A percentile compares a stretch with the other conserved stretches of the same genome.
Evolutionary conservation across 257 asterid species (phyloP).

Genomic region (Solanum habrochaites): DNA sequence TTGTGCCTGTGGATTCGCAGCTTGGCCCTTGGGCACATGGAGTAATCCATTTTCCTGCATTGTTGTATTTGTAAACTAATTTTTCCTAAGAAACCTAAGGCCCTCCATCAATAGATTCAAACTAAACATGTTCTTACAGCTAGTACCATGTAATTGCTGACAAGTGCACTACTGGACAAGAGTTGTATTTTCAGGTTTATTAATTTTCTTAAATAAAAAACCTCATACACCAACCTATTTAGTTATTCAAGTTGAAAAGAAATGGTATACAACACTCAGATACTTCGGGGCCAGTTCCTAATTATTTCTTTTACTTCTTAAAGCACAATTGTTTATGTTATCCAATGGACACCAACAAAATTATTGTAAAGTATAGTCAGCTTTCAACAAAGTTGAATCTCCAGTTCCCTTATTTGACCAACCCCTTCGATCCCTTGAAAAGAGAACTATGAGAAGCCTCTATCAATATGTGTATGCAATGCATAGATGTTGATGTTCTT

Average conservation of each 20-base stretch:
- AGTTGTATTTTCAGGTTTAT: no score
- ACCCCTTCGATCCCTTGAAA: neutral
- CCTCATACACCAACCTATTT: neutral
- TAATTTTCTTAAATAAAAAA: neutral
- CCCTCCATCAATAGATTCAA: neutral
- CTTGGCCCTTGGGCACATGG: slow-evolving; percentile 84
- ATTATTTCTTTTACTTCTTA: neutral
- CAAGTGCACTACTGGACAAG: no score
- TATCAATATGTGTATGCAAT: neutral
- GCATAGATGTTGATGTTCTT: neutral
- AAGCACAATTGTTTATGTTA: neutral
- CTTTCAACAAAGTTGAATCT: neutral
- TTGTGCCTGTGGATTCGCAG: slow-evolving; percentile 87
- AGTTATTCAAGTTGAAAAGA: neutral
- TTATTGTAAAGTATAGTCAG: neutral
- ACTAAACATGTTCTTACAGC: neutral
- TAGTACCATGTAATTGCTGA: neutral
- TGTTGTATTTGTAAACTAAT: neutral
- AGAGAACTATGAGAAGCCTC: neutral
- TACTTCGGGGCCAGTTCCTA: neutral
- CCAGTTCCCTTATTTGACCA: neutral
- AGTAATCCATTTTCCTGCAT: slow-evolving; percentile 83
- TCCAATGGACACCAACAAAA: neutral
- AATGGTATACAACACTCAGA: neutral
- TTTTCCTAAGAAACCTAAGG: neutral